Base-by-base conservation (phyloP, 371 early-diverging fungal genomes). In the Mucor racemosus region DNA sequence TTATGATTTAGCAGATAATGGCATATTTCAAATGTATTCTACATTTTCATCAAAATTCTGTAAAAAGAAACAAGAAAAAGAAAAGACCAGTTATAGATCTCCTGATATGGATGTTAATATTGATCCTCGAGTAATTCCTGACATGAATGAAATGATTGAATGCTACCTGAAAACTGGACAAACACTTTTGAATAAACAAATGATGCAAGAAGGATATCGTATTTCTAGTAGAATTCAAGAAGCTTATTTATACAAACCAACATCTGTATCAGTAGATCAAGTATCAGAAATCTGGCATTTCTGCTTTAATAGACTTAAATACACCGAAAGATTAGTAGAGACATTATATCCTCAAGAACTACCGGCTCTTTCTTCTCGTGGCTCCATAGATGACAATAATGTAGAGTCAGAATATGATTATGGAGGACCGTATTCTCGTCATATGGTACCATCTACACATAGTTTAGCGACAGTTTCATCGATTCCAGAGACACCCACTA, bases 1-100 rank as follows among this genome's bases (percentile, higher is more conserved):
- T 58, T 82, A 85, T 41, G 78, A 86, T 57, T 53, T 86, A 7
- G 79, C 85, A 3, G 80, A 80, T 31, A 65, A 76, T 19, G 68
- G 71, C 0, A 75, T 84, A 5, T 71, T 74, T 21, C 79, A 81
- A 48, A 34, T 77, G 5, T 87, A 87, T 66, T 69, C 63, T 15
- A 65, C 60, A 0, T 65, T 80, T 39, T 84, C 84, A 19, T 75
- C 72, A 34, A 67, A 75, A 26, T 67, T 71, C 40, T 79, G 39
- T 67, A 65, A 42, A 55, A 59, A 35, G 39, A 44, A 38, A 57
- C 42, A 48, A 21, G 31, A 56, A 1, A 34, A 11, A n/a, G 26
- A 7, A 34, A 31, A 41, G 9, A 21, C 21, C 38, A 21, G 17
- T 1, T 65, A 60, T 36, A 44, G 36, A 3, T 62, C 66, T 11